phyloP scores from a whole-genome alignment of 2,329 filamentous ascomycete species.

The Aspergillus niger region DNA sequence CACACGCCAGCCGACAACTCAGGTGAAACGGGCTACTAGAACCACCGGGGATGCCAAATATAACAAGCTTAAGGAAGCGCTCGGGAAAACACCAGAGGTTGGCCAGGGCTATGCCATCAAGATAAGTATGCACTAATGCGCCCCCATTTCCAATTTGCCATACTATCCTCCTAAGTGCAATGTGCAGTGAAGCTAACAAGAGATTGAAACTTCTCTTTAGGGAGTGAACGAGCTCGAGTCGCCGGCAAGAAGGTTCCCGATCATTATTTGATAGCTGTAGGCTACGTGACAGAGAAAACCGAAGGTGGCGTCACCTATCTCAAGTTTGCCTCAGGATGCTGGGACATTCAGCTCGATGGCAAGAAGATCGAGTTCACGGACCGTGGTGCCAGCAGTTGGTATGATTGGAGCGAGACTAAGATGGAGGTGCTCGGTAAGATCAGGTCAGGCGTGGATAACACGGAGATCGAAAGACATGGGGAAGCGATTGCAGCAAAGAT shows the following conservation, averaged over 20 bases:
- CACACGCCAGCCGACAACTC: not conserved
- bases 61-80: not conserved
- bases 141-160: not conserved
- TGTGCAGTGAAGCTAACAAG: not conserved
- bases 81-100: not conserved
- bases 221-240: not conserved
- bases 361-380: not conserved
- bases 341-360: not conserved
- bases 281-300: not conserved
- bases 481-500: not conserved
- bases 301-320: not conserved
- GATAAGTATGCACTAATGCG: not conserved
- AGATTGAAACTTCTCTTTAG: not conserved
- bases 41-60: not conserved
- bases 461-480: not conserved
- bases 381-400: not conserved
- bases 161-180: not conserved
- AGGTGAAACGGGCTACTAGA: not conserved
- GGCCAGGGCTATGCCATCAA: slow-evolving; percentile 3
- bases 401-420: not conserved
- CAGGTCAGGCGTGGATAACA: not conserved
- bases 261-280: slow-evolving; percentile 1
- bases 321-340: not conserved
- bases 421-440: not conserved
- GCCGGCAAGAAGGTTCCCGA: not conserved